phyloP scores from a whole-genome alignment of 768 basidiomycete species.

The Xanthoconium stramineum region DNA sequence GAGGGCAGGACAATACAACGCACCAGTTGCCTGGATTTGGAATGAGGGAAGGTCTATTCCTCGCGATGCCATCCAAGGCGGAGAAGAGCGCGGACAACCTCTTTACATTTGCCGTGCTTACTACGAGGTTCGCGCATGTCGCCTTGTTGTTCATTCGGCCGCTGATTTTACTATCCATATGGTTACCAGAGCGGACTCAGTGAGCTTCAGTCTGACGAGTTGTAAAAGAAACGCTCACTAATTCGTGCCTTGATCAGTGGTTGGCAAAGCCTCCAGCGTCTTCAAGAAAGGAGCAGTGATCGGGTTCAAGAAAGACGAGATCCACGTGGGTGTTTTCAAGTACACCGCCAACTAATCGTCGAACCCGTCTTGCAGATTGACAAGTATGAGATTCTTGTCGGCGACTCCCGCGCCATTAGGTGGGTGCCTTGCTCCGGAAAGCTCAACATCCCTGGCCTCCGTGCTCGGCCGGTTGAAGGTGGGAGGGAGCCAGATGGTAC shows the following conservation, averaged over 20 bases:
- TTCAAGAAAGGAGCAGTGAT: conserved; percentile 64
- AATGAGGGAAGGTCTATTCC: conserved; percentile 60
- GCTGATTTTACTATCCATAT: conserved; percentile 2
- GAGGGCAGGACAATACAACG: conserved; percentile 39
- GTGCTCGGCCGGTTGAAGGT: conserved; percentile 59
- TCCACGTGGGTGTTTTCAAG: conserved; percentile 43
- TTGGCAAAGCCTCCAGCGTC: conserved; percentile 60
- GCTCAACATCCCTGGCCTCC: conserved; percentile 43
- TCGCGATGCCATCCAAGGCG: conserved; percentile 51
- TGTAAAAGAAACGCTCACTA: neutral
- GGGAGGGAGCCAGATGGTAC: conserved; percentile 63
- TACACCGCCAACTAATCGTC: neutral
- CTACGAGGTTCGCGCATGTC: conserved; percentile 43
- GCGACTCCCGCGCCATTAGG: conserved; percentile 49
- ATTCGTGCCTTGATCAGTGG: conserved; percentile 37
- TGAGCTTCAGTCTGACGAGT: conserved; percentile 26
- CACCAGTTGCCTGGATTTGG: conserved; percentile 61
- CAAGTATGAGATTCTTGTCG: conserved; percentile 69
- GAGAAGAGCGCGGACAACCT: conserved; percentile 47
- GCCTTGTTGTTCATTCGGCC: neutral
- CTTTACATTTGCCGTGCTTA: conserved; percentile 62
- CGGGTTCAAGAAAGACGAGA: conserved; percentile 57
- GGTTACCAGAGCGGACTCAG: conserved; percentile 48
- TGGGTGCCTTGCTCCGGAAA: conserved; percentile 55
- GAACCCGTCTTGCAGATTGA: conserved; percentile 41